Evolutionary conservation across 2,329 filamentous ascomycete genomes (phyloP).

Genomic region (Nemania bipapillata): DNA sequence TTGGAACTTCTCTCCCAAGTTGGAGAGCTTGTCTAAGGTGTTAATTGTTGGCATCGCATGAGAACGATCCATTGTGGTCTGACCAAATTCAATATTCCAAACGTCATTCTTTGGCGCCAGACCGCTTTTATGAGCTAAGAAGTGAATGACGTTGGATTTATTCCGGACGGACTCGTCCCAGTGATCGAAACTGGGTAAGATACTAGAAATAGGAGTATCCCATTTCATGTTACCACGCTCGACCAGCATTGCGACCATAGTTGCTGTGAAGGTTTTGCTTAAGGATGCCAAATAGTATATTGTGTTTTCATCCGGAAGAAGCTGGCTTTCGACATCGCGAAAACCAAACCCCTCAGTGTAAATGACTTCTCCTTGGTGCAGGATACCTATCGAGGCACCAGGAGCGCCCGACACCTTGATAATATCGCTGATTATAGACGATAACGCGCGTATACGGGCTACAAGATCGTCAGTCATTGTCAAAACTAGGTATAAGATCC

Average conservation of each 20-base stretch:
- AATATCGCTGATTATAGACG: not conserved
- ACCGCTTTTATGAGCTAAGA: not conserved
- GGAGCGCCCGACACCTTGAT: not conserved
- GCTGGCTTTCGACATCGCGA: not conserved
- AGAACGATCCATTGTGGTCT: not conserved
- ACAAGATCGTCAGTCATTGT: not conserved
- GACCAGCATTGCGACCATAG: not conserved
- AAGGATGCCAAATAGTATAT: not conserved
- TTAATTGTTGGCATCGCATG: not conserved
- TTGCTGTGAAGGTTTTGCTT: not conserved
- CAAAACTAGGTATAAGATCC: not conserved
- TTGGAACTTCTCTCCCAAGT: not conserved
- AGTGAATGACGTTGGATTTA: not conserved
- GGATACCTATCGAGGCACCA: not conserved
- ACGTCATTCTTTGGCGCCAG: not conserved
- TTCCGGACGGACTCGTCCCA: not conserved
- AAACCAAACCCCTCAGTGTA: not conserved
- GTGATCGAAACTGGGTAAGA: not conserved
- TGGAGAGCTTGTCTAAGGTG: not conserved
- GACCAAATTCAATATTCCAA: not conserved
- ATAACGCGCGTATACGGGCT: not conserved
- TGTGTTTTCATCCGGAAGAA: not conserved
- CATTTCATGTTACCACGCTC: not conserved
- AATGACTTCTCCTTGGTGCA: constrained; percentile 6
- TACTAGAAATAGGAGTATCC: not conserved